These are phyloP conservation scores for Aspergillus sp. DNA, from an alignment of 2,329 filamentous ascomycete species.

Conservation along the genomic window DNA sequence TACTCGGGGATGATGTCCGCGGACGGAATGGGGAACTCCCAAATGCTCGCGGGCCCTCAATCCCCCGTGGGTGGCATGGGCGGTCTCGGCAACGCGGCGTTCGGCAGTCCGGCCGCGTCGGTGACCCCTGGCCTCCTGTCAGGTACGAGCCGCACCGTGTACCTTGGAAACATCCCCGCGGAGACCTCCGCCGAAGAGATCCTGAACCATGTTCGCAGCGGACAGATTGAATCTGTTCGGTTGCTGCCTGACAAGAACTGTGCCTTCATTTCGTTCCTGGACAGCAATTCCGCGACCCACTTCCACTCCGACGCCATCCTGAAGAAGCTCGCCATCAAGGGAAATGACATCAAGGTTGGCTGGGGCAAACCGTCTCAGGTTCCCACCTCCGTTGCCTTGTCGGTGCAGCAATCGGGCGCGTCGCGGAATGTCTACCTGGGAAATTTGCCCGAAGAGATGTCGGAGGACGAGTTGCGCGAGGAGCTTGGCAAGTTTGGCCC, in stretches of 20 bases:
- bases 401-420: slow-evolving; percentile 94
- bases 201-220: slow-evolving; percentile 90
- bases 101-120: slow-evolving; percentile 68
- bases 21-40: slow-evolving; percentile 75
- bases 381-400: slow-evolving; percentile 92
- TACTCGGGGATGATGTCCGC: slow-evolving; percentile 87
- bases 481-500: slow-evolving; percentile 94
- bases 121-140: slow-evolving; percentile 79
- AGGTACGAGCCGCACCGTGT: slow-evolving; percentile 93
- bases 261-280: slow-evolving; percentile 98
- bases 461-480: slow-evolving; percentile 89
- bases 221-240: slow-evolving; percentile 98
- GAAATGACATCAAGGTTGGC: slow-evolving; percentile 98
- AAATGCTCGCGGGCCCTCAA: slow-evolving; percentile 78
- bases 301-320: slow-evolving; percentile 99
- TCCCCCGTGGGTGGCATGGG: slow-evolving; percentile 79
- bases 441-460: slow-evolving; percentile 84
- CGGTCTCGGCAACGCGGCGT: slow-evolving; percentile 59
- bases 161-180: slow-evolving; percentile 96
- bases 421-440: slow-evolving; percentile 97
- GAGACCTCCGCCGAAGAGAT: slow-evolving; percentile 98
- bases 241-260: slow-evolving; percentile 98
- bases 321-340: slow-evolving; percentile 98
- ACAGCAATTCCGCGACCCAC: slow-evolving; percentile 95
- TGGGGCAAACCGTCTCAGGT: slow-evolving; percentile 99